phyloP scores from a whole-genome alignment of 73 alveolate genomes.

The Symbiodinium natans region DNA sequence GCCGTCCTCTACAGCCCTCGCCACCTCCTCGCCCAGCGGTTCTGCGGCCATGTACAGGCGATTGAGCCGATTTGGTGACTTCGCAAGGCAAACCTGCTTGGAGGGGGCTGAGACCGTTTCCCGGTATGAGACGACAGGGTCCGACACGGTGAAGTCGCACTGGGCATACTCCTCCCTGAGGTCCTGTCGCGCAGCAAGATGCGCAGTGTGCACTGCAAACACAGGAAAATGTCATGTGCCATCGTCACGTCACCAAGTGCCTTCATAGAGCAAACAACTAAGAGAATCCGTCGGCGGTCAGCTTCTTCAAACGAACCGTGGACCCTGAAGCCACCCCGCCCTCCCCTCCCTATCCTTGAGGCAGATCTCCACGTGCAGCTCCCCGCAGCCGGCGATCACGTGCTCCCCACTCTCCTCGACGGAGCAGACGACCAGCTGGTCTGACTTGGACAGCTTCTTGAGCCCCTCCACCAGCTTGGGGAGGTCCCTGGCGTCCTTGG shows the following conservation, averaged over 20 bases:
- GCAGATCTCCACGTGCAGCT: constrained; percentile 99
- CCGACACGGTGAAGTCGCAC: constrained; percentile 95
- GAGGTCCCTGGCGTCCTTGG: constrained; percentile 98
- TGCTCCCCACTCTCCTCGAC: constrained; percentile 99
- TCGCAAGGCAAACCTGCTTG: constrained; percentile 96
- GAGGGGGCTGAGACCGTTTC: constrained; percentile 96
- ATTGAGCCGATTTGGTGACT: constrained; percentile 97
- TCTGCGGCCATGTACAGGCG: constrained; percentile 94
- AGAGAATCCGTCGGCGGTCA: too few relatives aligned
- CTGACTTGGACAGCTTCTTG: constrained; percentile 99
- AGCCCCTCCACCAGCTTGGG: constrained; percentile 99
- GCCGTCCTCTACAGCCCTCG: constrained; percentile 97
- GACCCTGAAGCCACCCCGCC: too few relatives aligned
- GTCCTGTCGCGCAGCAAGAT: too few relatives aligned
- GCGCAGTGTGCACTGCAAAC: too few relatives aligned
- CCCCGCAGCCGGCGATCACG: constrained; percentile 99
- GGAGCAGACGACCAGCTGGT: constrained; percentile 98
- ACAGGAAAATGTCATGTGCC: too few relatives aligned
- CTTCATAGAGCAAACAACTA: too few relatives aligned
- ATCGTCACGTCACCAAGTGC: too few relatives aligned
- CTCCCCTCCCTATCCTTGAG: constrained; percentile 98
- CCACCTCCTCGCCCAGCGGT: constrained; percentile 97
- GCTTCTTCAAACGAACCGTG: too few relatives aligned
- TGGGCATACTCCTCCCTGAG: constrained; percentile 88
- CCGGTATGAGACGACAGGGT: constrained; percentile 97